Conservation (phyloP, 176 grass and related monocot genomes). For the Oryza nivara region DNA sequence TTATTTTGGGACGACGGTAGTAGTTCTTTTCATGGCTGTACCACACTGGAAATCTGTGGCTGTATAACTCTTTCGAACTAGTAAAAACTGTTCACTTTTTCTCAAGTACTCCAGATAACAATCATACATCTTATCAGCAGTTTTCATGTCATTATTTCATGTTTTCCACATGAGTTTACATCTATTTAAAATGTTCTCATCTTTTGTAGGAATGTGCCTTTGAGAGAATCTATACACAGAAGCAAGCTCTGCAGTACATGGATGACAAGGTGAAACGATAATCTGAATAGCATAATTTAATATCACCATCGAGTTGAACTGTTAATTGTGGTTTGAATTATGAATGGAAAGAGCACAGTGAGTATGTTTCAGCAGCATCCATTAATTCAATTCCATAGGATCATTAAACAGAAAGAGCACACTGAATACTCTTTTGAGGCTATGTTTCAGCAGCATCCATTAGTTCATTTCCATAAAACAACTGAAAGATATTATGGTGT, state of each 20-base stretch:
- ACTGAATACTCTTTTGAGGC: not conserved
- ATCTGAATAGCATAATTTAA: constrained; percentile 1
- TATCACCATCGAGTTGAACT: constrained; percentile 12
- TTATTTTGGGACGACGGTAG: too few relatives aligned
- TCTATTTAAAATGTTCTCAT: constrained; percentile 17
- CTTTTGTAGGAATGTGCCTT: constrained; percentile 82
- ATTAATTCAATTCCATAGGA: not conserved
- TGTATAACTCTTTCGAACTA: constrained; percentile 26
- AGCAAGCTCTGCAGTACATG: constrained; percentile 82
- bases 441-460: not conserved
- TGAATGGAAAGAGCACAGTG: not conserved
- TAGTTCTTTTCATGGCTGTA: constrained; percentile 6
- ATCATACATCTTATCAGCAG: not conserved
- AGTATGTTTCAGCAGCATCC: not conserved
- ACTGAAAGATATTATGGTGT: not conserved
- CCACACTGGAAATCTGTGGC: not conserved
- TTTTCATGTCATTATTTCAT: not conserved
- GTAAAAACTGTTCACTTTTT: constrained; percentile 26
- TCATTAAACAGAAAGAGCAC: not conserved
- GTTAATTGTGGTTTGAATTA: not conserved
- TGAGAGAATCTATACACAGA: constrained; percentile 92
- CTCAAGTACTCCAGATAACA: not conserved
- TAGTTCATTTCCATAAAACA: not conserved
- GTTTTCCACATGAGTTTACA: not conserved
- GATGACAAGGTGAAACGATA: constrained; percentile 66